Conservation (phyloP, 805 yeast genomes). For the Candida wancherniae region DNA sequence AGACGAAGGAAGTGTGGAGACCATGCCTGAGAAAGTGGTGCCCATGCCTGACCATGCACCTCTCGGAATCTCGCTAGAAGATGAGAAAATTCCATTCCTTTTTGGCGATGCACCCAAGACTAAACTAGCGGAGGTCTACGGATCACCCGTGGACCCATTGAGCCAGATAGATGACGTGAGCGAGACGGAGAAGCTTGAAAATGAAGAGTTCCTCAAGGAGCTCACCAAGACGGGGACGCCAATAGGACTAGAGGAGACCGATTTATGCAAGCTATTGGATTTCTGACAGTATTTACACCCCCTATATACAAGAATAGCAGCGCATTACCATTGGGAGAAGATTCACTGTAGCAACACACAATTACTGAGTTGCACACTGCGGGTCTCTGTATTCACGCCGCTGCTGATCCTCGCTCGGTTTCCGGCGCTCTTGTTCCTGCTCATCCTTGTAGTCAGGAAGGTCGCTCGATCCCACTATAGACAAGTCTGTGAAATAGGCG, state of each 20-base stretch:
- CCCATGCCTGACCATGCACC: conserved; percentile 8
- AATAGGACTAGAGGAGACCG: too few relatives aligned
- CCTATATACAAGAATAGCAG: too few relatives aligned
- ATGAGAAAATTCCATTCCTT: conserved; percentile 17
- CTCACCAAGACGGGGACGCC: too few relatives aligned
- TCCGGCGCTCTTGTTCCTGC: conserved; percentile 1
- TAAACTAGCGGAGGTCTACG: conserved; percentile 13
- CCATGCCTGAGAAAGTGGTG: conserved; percentile 36
- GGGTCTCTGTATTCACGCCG: conserved; percentile 1
- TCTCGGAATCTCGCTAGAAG: conserved; percentile 25
- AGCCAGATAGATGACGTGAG: conserved; percentile 12
- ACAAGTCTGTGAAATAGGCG: conserved; percentile 33
- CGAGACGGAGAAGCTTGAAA: conserved; percentile 7
- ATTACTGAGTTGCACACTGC: conserved; percentile 6
- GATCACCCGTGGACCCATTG: conserved; percentile 19
- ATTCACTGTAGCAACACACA: too few relatives aligned
- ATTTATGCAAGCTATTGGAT: conserved; percentile 33
- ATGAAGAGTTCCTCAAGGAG: conserved; percentile 5
- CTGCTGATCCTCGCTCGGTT: neutral
- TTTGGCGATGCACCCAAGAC: conserved; percentile 20
- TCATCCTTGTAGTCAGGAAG: conserved; percentile 31
- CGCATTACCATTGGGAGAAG: too few relatives aligned
- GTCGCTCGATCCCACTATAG: conserved; percentile 19
- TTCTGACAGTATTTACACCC: too few relatives aligned
- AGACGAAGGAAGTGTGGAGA: conserved; percentile 45